Evolutionary conservation across 2,329 filamentous ascomycete species (phyloP).

Genomic region (Microthyrium microscopicum): DNA sequence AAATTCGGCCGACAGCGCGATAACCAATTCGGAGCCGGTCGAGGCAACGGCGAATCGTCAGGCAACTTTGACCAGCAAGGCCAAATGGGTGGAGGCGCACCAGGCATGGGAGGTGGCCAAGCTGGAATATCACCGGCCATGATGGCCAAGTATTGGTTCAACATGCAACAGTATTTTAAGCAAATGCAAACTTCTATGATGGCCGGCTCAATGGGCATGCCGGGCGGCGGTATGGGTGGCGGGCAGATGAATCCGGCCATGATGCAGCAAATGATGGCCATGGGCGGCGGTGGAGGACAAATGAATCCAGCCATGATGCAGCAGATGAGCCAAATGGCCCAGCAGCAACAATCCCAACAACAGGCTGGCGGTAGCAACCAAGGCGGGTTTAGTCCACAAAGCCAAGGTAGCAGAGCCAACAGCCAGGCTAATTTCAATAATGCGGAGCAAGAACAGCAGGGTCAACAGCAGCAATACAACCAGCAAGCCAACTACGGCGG

Average conservation of each 20-base stretch:
- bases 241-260: slow-evolving; percentile 49
- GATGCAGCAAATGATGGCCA: slow-evolving; percentile 18
- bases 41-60: slow-evolving; percentile 17
- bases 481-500: slow-evolving; percentile 20
- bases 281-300: no score
- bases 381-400: slow-evolving; percentile 48
- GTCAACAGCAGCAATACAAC: slow-evolving; percentile 19
- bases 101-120: slow-evolving; percentile 11
- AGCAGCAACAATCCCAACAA: slow-evolving; percentile 16
- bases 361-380: slow-evolving; percentile 25
- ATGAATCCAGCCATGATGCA: slow-evolving; percentile 44
- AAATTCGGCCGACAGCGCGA: slow-evolving; percentile 23
- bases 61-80: slow-evolving; percentile 31
- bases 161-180: slow-evolving; percentile 93
- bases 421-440: no score
- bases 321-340: slow-evolving; percentile 23
- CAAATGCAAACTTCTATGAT: slow-evolving; percentile 94
- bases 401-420: slow-evolving; percentile 60
- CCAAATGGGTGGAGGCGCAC: slow-evolving; percentile 19
- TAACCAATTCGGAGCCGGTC: slow-evolving; percentile 13
- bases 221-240: slow-evolving; percentile 20
- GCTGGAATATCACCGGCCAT: slow-evolving; percentile 80
- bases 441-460: no score
- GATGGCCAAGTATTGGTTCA: slow-evolving; percentile 97
- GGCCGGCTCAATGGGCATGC: slow-evolving; percentile 25